These are phyloP conservation scores for Tuber melanosporum DNA, from an alignment of 495 filamentous ascomycete species.

Conservation along the genomic window DNA sequence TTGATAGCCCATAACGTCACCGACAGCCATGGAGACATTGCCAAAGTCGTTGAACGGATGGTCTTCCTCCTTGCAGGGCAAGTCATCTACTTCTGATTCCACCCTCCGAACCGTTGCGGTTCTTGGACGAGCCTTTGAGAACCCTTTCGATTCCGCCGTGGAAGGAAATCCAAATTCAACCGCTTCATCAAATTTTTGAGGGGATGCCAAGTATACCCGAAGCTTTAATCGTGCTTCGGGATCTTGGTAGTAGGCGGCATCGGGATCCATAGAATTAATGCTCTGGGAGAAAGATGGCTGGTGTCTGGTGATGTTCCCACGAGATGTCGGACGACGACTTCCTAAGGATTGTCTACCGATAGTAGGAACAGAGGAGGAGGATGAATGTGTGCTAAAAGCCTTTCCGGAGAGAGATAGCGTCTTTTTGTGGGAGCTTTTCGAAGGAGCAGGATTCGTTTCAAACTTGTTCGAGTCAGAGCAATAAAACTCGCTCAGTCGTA, in stretches of 20 bases:
- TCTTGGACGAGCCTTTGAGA: conserved; percentile 30
- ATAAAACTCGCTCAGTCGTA: conserved; percentile 50
- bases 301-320: conserved; percentile 38
- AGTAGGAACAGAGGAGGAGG: conserved; percentile 25
- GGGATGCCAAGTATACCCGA: conserved; percentile 79
- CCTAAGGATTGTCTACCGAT: conserved; percentile 22
- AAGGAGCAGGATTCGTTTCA: conserved; percentile 28
- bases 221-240: conserved; percentile 82
- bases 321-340: conserved; percentile 40
- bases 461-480: conserved; percentile 22
- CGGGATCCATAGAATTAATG: conserved; percentile 56
- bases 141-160: conserved; percentile 43
- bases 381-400: conserved; percentile 30
- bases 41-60: conserved; percentile 24
- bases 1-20: conserved; percentile 24
- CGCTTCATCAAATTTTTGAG: conserved; percentile 92
- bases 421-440: conserved; percentile 10
- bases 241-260: conserved; percentile 79
- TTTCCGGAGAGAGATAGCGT: conserved; percentile 37
- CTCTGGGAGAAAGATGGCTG: conserved; percentile 33
- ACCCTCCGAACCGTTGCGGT: conserved; percentile 34
- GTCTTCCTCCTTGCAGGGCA: conserved; percentile 24
- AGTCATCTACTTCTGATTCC: conserved; percentile 26
- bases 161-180: conserved; percentile 89
- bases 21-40: conserved; percentile 13